Evolutionary conservation across 1,284 basidiomycete species (phyloP), one percentile per base, ranked within the genome.

Genomic region (Ganoderma meredithae): DNA sequence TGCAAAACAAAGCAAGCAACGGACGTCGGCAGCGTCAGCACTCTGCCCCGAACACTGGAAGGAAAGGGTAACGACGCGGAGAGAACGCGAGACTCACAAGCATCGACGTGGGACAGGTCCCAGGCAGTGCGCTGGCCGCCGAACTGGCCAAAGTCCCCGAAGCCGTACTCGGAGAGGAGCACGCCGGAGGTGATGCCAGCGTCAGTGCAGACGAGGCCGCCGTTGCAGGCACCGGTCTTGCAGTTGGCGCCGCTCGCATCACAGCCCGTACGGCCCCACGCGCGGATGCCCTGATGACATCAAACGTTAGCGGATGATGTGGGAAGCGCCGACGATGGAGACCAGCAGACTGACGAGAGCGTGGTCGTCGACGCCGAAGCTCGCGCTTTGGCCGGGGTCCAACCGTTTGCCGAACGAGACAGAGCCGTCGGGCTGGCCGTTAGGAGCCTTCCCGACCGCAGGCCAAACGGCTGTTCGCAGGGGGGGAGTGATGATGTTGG

Each of bases 171-270:
- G 13, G 58, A 60, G 58, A 60, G 58, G 39, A 60, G 10, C 19
- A 60, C 58, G 39, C 58, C 22, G 5, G 58, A 60, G 58, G 58
- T 60, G 58, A 60, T 60, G 58, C 58, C 58, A 27, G 58, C 58
- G 39, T 60, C 58, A 5, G n/a, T 60, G 39, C 58, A 60, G 39
- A 60, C 58, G n/a, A 60, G 22, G 58, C 58, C 58, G 39, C 58
- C 58, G 22, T 41, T 60, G 39, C 58, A 60, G 2, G n/a, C 22
- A 15, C 58, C 58, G 22, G 58, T 60, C 39, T 39, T 15, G 39
- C 58, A 60, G 58, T 60, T 60, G 40, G 58, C 58, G 22, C 58
- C 58, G 25, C 8, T 60, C 36, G 39, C 58, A 15, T 60, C 58
- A 41, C 58, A 60, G 22, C 58, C 58, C 13, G 58, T 60, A 27